phyloP scores from a whole-genome alignment of 2,329 filamentous ascomycete genomes.

The Amesomyces nigricolor region DNA sequence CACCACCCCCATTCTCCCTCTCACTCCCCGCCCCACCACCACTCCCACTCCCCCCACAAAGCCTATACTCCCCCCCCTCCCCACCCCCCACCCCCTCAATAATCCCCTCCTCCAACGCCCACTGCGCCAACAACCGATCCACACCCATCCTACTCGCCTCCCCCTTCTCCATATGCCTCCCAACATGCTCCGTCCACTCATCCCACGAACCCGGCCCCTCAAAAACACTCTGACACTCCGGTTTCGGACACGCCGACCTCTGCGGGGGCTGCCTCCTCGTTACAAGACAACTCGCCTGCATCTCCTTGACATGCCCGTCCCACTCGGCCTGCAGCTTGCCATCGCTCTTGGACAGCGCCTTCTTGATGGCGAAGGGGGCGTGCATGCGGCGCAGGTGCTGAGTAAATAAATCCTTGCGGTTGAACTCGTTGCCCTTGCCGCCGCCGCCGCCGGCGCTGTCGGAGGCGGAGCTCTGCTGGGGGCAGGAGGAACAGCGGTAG shows the following conservation, averaged over 20 bases:
- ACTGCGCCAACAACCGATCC: slow-evolving; percentile 52
- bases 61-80: slow-evolving; percentile 52
- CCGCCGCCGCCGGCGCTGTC: slow-evolving; percentile 39
- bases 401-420: slow-evolving; percentile 91
- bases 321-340: slow-evolving; percentile 56
- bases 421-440: slow-evolving; percentile 67
- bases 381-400: slow-evolving; percentile 96
- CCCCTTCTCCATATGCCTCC: slow-evolving; percentile 77
- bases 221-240: slow-evolving; percentile 67
- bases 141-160: slow-evolving; percentile 54
- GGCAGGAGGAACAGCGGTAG: slow-evolving; percentile 59
- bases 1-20: slow-evolving; percentile 24
- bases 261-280: slow-evolving; percentile 64
- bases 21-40: slow-evolving; percentile 13
- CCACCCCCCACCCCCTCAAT: slow-evolving; percentile 52
- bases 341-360: slow-evolving; percentile 51
- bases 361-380: slow-evolving; percentile 60
- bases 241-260: slow-evolving; percentile 62
- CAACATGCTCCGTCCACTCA: slow-evolving; percentile 86
- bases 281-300: slow-evolving; percentile 69
- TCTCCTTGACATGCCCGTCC: slow-evolving; percentile 61
- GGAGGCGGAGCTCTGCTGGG: slow-evolving; percentile 34
- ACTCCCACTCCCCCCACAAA: slow-evolving; percentile 41
- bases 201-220: slow-evolving; percentile 75
- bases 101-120: slow-evolving; percentile 59